Conservation (phyloP, 768 basidiomycete species). For the Russula sp. region DNA sequence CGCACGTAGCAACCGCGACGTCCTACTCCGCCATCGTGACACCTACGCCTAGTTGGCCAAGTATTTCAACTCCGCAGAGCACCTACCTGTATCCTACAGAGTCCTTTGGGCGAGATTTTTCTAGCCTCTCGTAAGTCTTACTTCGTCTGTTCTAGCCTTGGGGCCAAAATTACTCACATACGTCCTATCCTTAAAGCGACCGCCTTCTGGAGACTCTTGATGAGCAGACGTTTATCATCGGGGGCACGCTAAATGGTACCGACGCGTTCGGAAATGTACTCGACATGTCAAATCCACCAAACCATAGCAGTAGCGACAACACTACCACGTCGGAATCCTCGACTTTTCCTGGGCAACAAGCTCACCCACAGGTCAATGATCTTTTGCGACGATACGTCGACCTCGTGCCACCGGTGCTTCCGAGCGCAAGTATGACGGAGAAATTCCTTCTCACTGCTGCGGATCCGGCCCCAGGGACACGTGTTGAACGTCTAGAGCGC, state of each 20-base stretch:
- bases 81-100: slow-evolving; percentile 70
- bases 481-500: slow-evolving; percentile 83
- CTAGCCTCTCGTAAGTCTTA: slow-evolving; percentile 65
- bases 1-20: slow-evolving; percentile 29
- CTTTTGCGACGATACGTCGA: slow-evolving; percentile 38
- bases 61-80: slow-evolving; percentile 45
- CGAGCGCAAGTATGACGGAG: slow-evolving; percentile 78
- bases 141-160: neutral
- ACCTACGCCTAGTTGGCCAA: slow-evolving; percentile 50
- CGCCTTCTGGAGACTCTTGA: slow-evolving; percentile 80
- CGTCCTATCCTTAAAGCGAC: slow-evolving; percentile 49
- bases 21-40: slow-evolving; percentile 31
- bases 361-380: slow-evolving; percentile 20
- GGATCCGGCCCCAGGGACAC: slow-evolving; percentile 86
- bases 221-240: slow-evolving; percentile 74
- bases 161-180: neutral
- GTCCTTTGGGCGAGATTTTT: slow-evolving; percentile 76
- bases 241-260: slow-evolving; percentile 48
- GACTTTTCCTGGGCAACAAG: slow-evolving; percentile 30
- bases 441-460: slow-evolving; percentile 90
- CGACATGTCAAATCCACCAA: slow-evolving; percentile 24
- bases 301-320: slow-evolving; percentile 2
- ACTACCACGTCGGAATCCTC: slow-evolving; percentile 28
- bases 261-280: slow-evolving; percentile 43
- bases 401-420: slow-evolving; percentile 53